These are phyloP conservation scores for Fusarium sp. DNA, from an alignment of 2,329 filamentous ascomycete species.

Conservation along the genomic window DNA sequence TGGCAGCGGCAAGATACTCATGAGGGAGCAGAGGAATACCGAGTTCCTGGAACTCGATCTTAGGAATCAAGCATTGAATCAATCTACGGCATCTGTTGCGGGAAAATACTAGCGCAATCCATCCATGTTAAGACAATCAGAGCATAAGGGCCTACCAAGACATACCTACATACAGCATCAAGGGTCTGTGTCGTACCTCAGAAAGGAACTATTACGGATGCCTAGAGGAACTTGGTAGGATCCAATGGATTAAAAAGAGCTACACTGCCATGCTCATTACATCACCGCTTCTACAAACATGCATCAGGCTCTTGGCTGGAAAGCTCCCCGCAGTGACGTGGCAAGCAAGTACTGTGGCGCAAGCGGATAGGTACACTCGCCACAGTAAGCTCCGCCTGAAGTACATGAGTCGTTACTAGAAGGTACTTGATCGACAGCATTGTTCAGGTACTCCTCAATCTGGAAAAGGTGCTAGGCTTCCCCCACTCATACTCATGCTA, in stretches of 20 bases:
- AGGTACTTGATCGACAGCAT: conserved; percentile 22
- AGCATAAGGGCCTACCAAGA: neutral
- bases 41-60: neutral
- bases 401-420: neutral
- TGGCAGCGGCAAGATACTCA: neutral
- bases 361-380: neutral
- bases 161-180: neutral
- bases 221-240: neutral
- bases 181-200: neutral
- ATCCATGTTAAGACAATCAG: neutral
- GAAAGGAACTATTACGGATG: neutral
- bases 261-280: conserved; percentile 41
- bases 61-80: neutral
- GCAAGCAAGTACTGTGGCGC: conserved; percentile 3
- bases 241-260: conserved; percentile 3
- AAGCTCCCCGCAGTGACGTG: conserved; percentile 40
- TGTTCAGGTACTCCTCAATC: conserved; percentile 21
- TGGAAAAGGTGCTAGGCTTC: conserved; percentile 27
- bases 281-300: conserved; percentile 23
- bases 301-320: conserved; percentile 1
- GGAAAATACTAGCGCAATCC: neutral
- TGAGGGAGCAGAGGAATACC: neutral
- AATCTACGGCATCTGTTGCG: neutral
- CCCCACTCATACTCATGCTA: conserved; percentile 22
- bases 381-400: fast-evolving